These are phyloP conservation scores for Pleurotus cornucopiae DNA, from an alignment of 768 basidiomycete genomes.

Conservation along the genomic window DNA sequence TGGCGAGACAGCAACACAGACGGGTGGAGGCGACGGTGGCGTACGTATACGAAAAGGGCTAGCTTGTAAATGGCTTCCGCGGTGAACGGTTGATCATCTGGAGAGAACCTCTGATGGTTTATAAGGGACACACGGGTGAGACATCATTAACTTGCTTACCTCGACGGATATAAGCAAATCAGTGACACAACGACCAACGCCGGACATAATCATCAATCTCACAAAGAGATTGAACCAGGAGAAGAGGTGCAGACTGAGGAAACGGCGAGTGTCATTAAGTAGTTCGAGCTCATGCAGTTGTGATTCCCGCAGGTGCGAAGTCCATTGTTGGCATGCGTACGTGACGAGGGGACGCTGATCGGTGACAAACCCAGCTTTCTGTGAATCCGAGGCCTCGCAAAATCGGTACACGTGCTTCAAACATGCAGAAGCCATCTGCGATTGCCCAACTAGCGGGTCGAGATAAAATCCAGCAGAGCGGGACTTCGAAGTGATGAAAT, in stretches of 20 bases:
- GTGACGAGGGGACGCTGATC: neutral
- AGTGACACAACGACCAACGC: neutral
- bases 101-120: too few relatives aligned
- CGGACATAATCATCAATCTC: neutral
- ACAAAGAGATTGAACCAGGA: neutral
- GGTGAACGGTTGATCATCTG: too few relatives aligned
- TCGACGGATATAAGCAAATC: neutral
- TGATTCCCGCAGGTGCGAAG: slow-evolving; percentile 5
- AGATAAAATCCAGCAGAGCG: slow-evolving; percentile 5
- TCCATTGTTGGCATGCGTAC: slow-evolving; percentile 8
- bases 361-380: neutral
- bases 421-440: neutral
- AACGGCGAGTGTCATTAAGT: neutral
- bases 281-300: neutral
- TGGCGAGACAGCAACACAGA: too few relatives aligned
- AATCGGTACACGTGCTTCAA: neutral
- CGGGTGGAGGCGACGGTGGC: too few relatives aligned
- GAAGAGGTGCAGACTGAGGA: neutral
- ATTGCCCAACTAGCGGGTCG: neutral
- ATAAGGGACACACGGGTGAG: too few relatives aligned
- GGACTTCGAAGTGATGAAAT: slow-evolving; percentile 8
- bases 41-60: too few relatives aligned
- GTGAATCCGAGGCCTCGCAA: neutral
- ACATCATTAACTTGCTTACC: neutral
- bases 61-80: too few relatives aligned